Evolutionary conservation across 148 eudicot genomes (phyloP), one percentile per base, ranked within the genome.

Genomic region (Heliamphora exappendiculata): DNA sequence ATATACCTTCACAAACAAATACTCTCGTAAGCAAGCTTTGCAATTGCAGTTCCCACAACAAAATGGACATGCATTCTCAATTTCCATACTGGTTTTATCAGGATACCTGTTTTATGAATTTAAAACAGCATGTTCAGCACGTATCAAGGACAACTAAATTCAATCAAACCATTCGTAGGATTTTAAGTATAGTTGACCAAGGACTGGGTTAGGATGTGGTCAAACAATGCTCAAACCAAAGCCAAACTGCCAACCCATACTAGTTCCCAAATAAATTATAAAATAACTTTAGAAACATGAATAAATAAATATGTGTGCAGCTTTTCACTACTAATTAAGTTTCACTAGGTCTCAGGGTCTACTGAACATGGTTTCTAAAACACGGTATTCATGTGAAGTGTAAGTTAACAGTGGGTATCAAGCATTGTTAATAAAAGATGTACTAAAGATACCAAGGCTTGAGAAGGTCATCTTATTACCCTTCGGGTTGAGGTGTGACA

Each of bases 41-140:
- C 94, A 90, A 78, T 90, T 90, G 85, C 94, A 90, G 73, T 85
- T 82, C 37, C 84, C 89, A 63, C 84, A 67, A 78, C 94, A 90
- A 73, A 76, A 88, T 17, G 94, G 94, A 70, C 91, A 90, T 33
- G 85, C 84, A 76, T 74, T 78, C 82, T 82, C 72, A 53, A 88
- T 81, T 50, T 87, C 88, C 72, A 67, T 22, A 62, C 68, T 78
- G 24, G 84, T 81, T 87, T 78, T 82, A 37, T 84, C 83, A n/a
- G 94, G 91, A 79, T 90, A 90, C 91, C 94, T 90, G 81, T 73
- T 80, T 37, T 66, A 85, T 31, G 65, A 33, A 31, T 71, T 17
- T 33, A 9, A 50, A 69, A 65, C 17, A 49, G 20, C 12, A 28
- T 1, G 14, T 11, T 31, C 19, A 33, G 22, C 22, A 64, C 24